Evolutionary conservation across 1,284 basidiomycete species (phyloP), one percentile per base, ranked within the genome.

Genomic region (Ustilago lituana): DNA sequence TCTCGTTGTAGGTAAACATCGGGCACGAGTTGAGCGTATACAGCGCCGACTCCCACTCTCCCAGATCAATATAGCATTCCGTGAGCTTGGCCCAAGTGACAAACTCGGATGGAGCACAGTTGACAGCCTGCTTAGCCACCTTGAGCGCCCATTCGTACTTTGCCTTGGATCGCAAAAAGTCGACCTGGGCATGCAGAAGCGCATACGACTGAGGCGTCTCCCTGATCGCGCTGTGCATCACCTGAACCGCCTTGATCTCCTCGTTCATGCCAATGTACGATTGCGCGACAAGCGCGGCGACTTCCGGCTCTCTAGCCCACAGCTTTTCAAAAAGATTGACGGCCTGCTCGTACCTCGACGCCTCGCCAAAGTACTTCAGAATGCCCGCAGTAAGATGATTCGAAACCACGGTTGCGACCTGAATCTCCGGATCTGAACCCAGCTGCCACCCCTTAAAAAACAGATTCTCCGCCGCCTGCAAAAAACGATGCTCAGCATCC

Each of bases 1-100:
- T 89, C 53, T 96, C 95, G 81, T 97, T 97, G 85, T 92, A 98
- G 2, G 95, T 98, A 84, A 98, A 98, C 95, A 98, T 98, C 1
- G 95, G 95, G 84, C 96, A 98, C 33, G 95, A 98, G 82, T 98
- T 98, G 61, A 98, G 88, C 1, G 95, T 98, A 35, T 98, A 86
- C 12, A 98, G 85, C 0, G 95, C 93, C 86, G 74, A 75, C 78
- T 96, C 92, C 82, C 88, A 98, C 81, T 94, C 89, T 12, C 88
- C 89, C 45, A 93, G 84, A 61, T 96, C 93, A 51, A 97, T 94
- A 82, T 95, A 96, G 62, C 94, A 86, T 73, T 97, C 93, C 0
- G 95, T 94, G 62, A 98, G 84, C 84, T 98, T 98, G 75, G 97
- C 94, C 95, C 95, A 98, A 0, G 94, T 98, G 24, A 96, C 90